Base-by-base conservation (phyloP, 352 stramenopile genomes). In the Pythium folliculosum region DNA sequence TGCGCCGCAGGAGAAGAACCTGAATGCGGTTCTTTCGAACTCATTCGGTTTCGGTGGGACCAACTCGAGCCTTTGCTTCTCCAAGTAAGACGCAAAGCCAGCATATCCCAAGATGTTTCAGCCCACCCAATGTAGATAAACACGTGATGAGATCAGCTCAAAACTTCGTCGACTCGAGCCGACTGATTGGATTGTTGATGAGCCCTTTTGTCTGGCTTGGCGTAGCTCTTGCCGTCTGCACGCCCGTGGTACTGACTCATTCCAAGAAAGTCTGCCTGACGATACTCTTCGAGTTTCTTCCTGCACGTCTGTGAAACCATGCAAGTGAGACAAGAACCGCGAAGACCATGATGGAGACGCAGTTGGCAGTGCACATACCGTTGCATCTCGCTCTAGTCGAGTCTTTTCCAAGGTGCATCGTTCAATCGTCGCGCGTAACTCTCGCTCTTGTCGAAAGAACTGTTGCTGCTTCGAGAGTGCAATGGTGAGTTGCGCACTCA, bases 41-140 rank as follows among this genome's bases (percentile, higher is more conserved):
- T 98, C 94, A 37, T 99, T 99, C 86, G 97, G 97, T 23, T 99
- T 99, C 75, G 97, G 97, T 60, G 97, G 97, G 55, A 98, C 95
- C 14, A 99, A 99, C 84, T 89, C 86, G 14, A 90, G 80, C 53
- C 69, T 95, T 13, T 82, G 84, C 54, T 95, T 95, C 65, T 71
- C 81, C 50, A 93, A 92, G 71, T 93, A 75, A 70, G 16, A 19
- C 21, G 38, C 12, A 56, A 12, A 10, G 17, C 14, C n/a, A 57
- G 14, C 40, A 47, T 3, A 5, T 47, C n/a, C 14, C 1, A 40
- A 40, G 9, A 43, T 17, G 17, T 2, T 17, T 56, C 9, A 45
- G 17, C 40, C 17, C 12, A 16, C 40, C 40, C 13, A 19, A 13
- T 14, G 40, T 47, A 47, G 40, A 47, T 19, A 47, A 2, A 47